Base-by-base conservation (phyloP, 108 stramenopile genomes). In the Fistulifera solaris region DNA sequence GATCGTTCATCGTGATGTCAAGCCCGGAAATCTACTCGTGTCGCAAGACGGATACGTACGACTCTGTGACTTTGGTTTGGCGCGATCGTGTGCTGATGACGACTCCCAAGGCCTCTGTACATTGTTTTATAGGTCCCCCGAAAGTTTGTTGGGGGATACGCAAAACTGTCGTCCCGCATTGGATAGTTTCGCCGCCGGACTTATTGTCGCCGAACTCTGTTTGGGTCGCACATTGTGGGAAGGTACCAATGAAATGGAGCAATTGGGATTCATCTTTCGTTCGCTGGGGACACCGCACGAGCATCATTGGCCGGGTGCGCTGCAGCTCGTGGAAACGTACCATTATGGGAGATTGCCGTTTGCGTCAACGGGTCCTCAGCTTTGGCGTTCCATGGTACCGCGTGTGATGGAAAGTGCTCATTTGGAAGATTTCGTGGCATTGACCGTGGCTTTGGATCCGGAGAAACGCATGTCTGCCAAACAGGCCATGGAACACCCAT, bases 1-100 rank as follows among this genome's bases (percentile, higher is more conserved):
- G 52, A 70, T 99, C 18, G 66, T 99, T 22, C 98, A 99, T 72
- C 63, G 94, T 24, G 98, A 99, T 65, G 47, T 99, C 16, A 99
- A 95, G 59, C 96, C 96, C 0, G 89, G 91, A 16, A 96, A 96
- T 61, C 53, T 89, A 16, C 61, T 89, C 49, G 69, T 93, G 12
- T 31, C 60, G 21, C 55, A 63, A 4, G 55, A 59, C 7, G 89
- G 89, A n/a, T 27, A 21, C 0, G 61, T 91, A 27, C 71, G 81
- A 48, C 56, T 91, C 13, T 77, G 83, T 48, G 89, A 91, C 62
- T 91, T 91, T 67, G 89, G 89, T 27, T 43, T 91, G 24, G 74
- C 81, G 46, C 38, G 35, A 51, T 38, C 5, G 5, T 31, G 54
- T 16, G 57, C 40, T 18, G 11, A 48, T 12, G 51, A 52, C 10